These are phyloP conservation scores for Mycosphaerella arachidis DNA, from an alignment of 2,329 filamentous ascomycete species.

Conservation along the genomic window DNA sequence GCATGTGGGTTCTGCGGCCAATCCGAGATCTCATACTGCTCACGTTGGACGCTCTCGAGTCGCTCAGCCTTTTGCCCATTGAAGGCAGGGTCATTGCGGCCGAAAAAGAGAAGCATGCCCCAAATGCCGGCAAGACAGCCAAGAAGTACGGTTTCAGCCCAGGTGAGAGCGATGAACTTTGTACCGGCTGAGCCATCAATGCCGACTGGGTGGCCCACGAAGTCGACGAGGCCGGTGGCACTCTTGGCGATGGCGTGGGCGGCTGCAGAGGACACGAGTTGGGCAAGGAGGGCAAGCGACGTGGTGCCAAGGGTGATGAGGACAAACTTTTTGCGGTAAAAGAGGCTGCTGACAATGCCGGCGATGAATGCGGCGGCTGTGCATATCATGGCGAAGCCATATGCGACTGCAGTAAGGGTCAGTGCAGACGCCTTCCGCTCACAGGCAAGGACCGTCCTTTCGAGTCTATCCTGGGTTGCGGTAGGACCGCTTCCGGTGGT, in stretches of 20 bases:
- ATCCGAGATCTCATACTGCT: background rate
- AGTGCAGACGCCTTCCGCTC: background rate
- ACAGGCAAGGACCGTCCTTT: background rate
- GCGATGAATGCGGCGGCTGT: background rate
- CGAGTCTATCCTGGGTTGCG: background rate
- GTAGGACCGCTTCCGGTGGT: background rate
- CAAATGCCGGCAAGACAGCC: background rate
- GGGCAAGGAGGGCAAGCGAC: background rate
- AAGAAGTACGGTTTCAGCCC: background rate
- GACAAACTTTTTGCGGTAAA: background rate
- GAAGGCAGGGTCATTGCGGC: background rate
- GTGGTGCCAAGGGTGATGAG: background rate
- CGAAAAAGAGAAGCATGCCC: background rate
- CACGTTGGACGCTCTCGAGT: background rate
- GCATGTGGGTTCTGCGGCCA: background rate
- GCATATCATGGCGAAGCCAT: background rate
- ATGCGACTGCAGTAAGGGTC: background rate
- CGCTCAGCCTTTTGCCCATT: background rate
- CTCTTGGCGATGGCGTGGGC: background rate
- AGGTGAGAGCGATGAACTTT: background rate
- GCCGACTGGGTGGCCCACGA: background rate
- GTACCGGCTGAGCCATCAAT: background rate
- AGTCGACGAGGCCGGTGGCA: constrained; percentile 1
- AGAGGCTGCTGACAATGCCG: background rate
- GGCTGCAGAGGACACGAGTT: background rate